Percentiles rank a stretch among this genome's conserved stretches.
Evolutionary conservation across 108 stramenopile genomes (phyloP).

Genomic region (Cylindrotheca fusiformis): DNA sequence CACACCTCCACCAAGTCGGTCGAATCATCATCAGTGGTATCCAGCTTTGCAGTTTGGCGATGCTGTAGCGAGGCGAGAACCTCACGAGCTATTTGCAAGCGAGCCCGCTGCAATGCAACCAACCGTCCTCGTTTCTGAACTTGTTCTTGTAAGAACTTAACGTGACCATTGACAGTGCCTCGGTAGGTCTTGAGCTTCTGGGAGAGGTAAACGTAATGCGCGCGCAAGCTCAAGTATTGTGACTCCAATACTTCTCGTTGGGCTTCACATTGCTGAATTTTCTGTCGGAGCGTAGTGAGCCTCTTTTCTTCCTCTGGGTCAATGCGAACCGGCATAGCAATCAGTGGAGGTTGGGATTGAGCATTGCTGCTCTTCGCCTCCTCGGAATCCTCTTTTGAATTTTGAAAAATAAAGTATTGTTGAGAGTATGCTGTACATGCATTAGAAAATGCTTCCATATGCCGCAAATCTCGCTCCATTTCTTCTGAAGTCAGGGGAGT

Average conservation of each 20-base stretch:
- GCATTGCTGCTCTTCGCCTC: slow-evolving; percentile 1
- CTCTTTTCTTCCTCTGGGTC: slow-evolving; percentile 92
- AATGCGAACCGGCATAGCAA: slow-evolving; percentile 77
- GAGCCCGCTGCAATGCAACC: slow-evolving; percentile 64
- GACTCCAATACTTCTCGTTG: slow-evolving; percentile 74
- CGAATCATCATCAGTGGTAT: slow-evolving; percentile 7
- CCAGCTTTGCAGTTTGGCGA: slow-evolving; percentile 22
- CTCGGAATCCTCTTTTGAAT: slow-evolving; percentile 15
- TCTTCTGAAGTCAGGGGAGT: slow-evolving; percentile 37
- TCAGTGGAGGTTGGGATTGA: slow-evolving; percentile 2
- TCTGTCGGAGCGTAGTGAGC: slow-evolving; percentile 56
- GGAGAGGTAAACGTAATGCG: slow-evolving; percentile 74
- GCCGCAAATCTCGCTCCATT: slow-evolving; percentile 77
- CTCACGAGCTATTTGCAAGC: slow-evolving; percentile 68
- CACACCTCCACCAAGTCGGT: slow-evolving; percentile 49
- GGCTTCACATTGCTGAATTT: slow-evolving; percentile 69
- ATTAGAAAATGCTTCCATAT: slow-evolving; percentile 77
- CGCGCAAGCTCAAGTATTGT: slow-evolving; percentile 73
- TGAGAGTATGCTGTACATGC: slow-evolving; percentile 73
- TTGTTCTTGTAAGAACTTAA: slow-evolving; percentile 50
- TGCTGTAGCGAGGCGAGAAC: slow-evolving; percentile 49
- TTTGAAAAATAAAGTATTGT: slow-evolving; percentile 66
- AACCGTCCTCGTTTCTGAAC: slow-evolving; percentile 47
- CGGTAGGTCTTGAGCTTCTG: slow-evolving; percentile 51
- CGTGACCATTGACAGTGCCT: slow-evolving; percentile 36